These are phyloP conservation scores for Blepharisma undulans DNA, from an alignment of 169 alveolate genomes.

Conservation along the genomic window DNA sequence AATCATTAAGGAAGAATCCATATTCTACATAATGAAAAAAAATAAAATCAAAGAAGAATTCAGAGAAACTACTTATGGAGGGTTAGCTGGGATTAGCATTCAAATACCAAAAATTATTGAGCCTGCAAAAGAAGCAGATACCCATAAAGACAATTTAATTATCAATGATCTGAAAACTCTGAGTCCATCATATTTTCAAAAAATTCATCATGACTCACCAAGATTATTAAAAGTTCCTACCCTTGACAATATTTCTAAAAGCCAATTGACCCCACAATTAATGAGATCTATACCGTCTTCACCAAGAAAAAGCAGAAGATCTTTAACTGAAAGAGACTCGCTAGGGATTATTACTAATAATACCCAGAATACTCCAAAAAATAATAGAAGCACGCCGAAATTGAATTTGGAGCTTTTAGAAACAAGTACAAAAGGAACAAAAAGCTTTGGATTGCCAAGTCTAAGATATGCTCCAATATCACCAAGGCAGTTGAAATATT, in stretches of 20 bases:
- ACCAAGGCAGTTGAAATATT: not conserved
- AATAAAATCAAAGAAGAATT: not conserved
- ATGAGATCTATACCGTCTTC: not conserved
- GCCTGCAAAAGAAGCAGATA: not conserved
- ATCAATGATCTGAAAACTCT: not conserved
- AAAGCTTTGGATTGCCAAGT: not conserved
- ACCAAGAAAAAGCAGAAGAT: not conserved
- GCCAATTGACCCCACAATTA: not conserved
- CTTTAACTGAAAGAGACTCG: not conserved
- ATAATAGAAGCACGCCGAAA: not conserved
- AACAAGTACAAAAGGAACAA: not conserved
- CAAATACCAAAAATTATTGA: not conserved
- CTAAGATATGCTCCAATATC: not conserved
- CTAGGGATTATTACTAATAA: no score
- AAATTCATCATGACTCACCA: not conserved
- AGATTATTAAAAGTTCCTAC: not conserved
- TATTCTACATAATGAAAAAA: not conserved
- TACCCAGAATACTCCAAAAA: not conserved
- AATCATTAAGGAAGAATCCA: not conserved
- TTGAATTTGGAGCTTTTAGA: not conserved
- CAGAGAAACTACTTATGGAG: not conserved
- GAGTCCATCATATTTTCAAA: not conserved
- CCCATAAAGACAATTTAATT: not conserved
- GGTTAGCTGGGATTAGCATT: not conserved
- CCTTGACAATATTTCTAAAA: not conserved